Evolutionary conservation across 371 early-diverging fungal species (phyloP).

Genomic region (Thermomucor indicae-seudaticae): DNA sequence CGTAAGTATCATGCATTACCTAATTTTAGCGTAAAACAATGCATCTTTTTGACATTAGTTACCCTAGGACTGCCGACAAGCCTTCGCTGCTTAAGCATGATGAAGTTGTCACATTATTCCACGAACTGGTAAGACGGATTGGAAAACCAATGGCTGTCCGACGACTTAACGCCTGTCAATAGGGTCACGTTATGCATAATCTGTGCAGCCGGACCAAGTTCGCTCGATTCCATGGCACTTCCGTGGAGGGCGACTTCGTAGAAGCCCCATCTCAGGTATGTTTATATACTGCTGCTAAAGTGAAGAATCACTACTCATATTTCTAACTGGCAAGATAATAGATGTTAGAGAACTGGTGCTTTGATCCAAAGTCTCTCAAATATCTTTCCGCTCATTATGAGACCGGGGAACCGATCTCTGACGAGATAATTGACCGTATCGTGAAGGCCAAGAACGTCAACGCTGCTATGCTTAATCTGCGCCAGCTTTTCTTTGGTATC

Average conservation of each 20-base stretch:
- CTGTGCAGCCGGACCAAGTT: slow-evolving; percentile 71
- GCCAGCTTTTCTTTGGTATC: slow-evolving; percentile 76
- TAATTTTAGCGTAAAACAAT: not conserved
- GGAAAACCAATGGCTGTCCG: not conserved
- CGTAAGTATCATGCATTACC: slow-evolving; percentile 26
- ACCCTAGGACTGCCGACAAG: slow-evolving; percentile 49
- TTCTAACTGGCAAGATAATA: slow-evolving; percentile 1
- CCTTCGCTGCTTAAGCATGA: slow-evolving; percentile 82
- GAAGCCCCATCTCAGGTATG: slow-evolving; percentile 82
- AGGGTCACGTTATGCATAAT: slow-evolving; percentile 85
- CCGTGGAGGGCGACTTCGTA: slow-evolving; percentile 86
- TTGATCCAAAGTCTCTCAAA: slow-evolving; percentile 68
- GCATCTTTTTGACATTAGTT: not conserved
- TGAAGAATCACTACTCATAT: not conserved
- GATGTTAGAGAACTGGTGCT: slow-evolving; percentile 75
- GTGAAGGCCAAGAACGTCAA: slow-evolving; percentile 71
- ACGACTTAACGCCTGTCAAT: slow-evolving; percentile 36
- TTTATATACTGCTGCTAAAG: not conserved
- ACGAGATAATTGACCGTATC: slow-evolving; percentile 64
- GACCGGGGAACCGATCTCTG: slow-evolving; percentile 69
- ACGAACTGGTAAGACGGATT: slow-evolving; percentile 54
- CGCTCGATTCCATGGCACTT: slow-evolving; percentile 73
- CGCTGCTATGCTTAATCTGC: slow-evolving; percentile 68
- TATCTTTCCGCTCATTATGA: slow-evolving; percentile 70
- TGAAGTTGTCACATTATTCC: slow-evolving; percentile 76